Percentiles rank a stretch among this genome's conserved stretches.
Conservation (phyloP, 2,329 filamentous ascomycete species). For the Daldinia eschscholtzii region DNA sequence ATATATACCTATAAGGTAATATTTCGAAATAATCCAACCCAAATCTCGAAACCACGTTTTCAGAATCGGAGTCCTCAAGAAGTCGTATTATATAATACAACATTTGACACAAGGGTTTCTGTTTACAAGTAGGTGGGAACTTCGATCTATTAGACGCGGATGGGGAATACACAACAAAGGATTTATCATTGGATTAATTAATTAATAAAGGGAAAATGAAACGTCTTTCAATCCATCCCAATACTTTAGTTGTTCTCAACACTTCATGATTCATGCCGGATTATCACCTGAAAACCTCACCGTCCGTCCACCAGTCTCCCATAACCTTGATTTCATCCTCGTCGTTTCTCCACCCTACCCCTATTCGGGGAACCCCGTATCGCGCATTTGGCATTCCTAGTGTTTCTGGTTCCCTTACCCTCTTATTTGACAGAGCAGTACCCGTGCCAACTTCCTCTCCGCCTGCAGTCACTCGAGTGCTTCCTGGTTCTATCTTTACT, state of each 20-base stretch:
- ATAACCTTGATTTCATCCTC: background rate
- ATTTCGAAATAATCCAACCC: background rate
- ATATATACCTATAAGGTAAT: background rate
- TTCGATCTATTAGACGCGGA: background rate
- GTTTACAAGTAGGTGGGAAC: background rate
- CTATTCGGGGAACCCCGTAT: conserved; percentile 41
- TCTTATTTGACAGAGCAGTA: too few species aligned
- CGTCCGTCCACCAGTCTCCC: conserved; percentile 1
- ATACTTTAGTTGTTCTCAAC: background rate
- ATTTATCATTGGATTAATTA: background rate
- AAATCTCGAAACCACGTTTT: background rate
- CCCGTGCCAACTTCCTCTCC: too few species aligned
- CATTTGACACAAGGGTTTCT: background rate
- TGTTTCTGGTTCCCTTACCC: background rate
- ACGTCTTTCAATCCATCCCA: background rate
- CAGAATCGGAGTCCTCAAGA: too few species aligned
- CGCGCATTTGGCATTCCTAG: conserved; percentile 42
- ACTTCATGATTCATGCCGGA: background rate
- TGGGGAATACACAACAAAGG: background rate
- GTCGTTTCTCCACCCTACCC: conserved; percentile 41
- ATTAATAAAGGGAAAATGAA: background rate
- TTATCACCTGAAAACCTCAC: background rate
- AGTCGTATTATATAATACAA: background rate
- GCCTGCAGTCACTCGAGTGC: too few species aligned
- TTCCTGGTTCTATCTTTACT: background rate